These are phyloP conservation scores for Gaillardinia entomophila DNA, from an alignment of 805 yeast genomes.

Conservation along the genomic window DNA sequence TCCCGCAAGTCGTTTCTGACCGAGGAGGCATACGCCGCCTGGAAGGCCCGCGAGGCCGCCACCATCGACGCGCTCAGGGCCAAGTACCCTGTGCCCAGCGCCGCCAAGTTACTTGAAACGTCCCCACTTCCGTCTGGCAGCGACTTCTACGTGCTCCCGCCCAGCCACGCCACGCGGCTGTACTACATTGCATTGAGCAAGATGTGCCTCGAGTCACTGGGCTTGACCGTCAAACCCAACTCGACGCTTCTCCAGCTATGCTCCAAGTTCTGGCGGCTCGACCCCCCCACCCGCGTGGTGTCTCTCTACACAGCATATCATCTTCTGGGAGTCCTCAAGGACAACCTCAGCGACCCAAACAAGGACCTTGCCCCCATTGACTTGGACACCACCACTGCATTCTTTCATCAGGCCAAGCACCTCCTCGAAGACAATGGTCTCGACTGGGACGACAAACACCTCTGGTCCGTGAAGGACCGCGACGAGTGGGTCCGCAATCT, in stretches of 20 bases:
- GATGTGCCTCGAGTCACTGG: constrained; percentile 39
- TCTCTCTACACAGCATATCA: constrained; percentile 46
- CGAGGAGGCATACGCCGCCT: constrained; percentile 17
- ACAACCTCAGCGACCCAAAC: constrained; percentile 13
- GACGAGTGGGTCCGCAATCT: constrained; percentile 46
- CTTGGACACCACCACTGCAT: constrained; percentile 15
- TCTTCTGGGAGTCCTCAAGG: constrained; percentile 24
- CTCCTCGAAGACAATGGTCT: constrained; percentile 24
- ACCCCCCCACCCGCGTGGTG: constrained; percentile 43
- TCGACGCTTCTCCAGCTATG: constrained; percentile 38
- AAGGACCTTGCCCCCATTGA: constrained; percentile 27
- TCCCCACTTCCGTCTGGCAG: constrained; percentile 30
- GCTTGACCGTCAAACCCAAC: constrained; percentile 3
- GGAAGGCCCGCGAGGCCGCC: constrained; percentile 26
- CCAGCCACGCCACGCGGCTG: constrained; percentile 26
- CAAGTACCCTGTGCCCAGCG: constrained; percentile 29
- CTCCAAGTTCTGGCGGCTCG: constrained; percentile 55
- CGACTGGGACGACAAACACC: constrained; percentile 23
- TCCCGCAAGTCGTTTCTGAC: constrained; percentile 18
- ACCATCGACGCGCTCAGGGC: constrained; percentile 16
- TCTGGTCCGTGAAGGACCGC: constrained; percentile 41
- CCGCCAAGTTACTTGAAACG: constrained; percentile 21
- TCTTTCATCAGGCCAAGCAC: constrained; percentile 24
- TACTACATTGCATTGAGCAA: constrained; percentile 35
- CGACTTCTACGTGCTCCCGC: constrained; percentile 33